Conservation (phyloP, 148 eudicot genomes). For the Rhododendron griersonianum region DNA sequence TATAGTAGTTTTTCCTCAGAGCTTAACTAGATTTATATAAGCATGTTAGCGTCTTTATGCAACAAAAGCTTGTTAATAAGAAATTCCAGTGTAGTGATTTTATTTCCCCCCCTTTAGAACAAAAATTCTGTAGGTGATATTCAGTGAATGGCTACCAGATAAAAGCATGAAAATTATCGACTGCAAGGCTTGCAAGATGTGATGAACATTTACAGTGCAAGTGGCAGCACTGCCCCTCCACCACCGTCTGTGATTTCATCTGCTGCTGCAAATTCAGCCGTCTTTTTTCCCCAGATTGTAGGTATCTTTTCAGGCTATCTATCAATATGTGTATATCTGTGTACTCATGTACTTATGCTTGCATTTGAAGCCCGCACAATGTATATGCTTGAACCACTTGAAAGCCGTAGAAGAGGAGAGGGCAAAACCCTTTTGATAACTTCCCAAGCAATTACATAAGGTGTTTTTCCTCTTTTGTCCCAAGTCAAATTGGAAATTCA, state of each 20-base stretch:
- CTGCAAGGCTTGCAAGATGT: too few species aligned
- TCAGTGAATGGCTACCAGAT: too few species aligned
- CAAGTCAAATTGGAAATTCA: too few species aligned
- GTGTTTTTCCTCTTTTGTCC: not conserved
- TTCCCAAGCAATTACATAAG: not conserved
- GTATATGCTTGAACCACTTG: not conserved
- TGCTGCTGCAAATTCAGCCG: slow-evolving; percentile 11
- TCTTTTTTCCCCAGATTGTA: slow-evolving; percentile 20
- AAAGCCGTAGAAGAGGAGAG: not conserved
- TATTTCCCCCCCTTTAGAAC: too few species aligned
- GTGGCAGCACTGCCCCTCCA: slow-evolving; percentile 12
- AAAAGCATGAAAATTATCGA: too few species aligned
- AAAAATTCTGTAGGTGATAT: too few species aligned
- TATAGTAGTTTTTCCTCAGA: too few species aligned
- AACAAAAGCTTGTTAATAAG: too few species aligned
- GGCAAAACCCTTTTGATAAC: not conserved
- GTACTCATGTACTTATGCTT: not conserved
- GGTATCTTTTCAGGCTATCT: slow-evolving; percentile 19
- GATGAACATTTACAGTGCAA: slow-evolving; percentile 54
- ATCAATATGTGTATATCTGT: not conserved
- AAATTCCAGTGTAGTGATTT: too few species aligned
- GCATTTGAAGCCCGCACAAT: not conserved
- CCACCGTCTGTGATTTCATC: slow-evolving; percentile 20
- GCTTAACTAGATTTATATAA: too few species aligned
- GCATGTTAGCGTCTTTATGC: too few species aligned